Base-by-base conservation (phyloP, 2,329 filamentous ascomycete genomes). In the Neonectria faginata region DNA sequence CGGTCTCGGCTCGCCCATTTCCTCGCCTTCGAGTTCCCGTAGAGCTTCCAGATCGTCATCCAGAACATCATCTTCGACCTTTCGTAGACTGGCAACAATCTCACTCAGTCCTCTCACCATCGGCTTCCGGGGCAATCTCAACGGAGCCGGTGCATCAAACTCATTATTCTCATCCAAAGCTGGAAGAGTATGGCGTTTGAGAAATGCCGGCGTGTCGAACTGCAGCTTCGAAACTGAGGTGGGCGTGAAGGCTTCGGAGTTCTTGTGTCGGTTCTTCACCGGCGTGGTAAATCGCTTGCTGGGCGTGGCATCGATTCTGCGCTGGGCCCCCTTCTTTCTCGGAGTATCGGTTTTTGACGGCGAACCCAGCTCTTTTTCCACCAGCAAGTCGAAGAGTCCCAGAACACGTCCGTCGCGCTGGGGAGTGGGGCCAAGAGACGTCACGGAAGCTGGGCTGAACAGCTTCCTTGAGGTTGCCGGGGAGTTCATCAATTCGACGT, bases 361-460 rank as follows among this genome's bases (percentile, higher is more conserved):
- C 5, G 84, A 85, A 33, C 80, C 80, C 25, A 83, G 77, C 22
- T 83, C 82, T 45, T 82, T 81, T 61, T 86, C 83, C 27, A 82
- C 80, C 8, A 93, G 80, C 11, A 91, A 79, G 74, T 95, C 92
- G 75, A 96, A 96, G 18, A 96, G 80, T 5, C 92, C 92, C 2
- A 96, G 83, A 1, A 94, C 89, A 20, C 88, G 87, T 29, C 92
- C 92, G 75, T 95, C 91, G 66, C 89, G 88, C 73, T 95, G 92
- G 3, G 92, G 92, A 12, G 92, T 96, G 1, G 92, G 92, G 2
- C 91, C 92, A 65, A 96, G 86, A 1, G 84, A 86, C 5, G 86
- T 88, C 2, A 87, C 86, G 11, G 84, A 82, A 0, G 79, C 79
- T 1, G 88, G 86, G 61, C 86, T 88, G 73, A 90, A 91, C 6